These are phyloP conservation scores for Aspergillus japonicus DNA, from an alignment of 2,329 filamentous ascomycete species.

Conservation along the genomic window DNA sequence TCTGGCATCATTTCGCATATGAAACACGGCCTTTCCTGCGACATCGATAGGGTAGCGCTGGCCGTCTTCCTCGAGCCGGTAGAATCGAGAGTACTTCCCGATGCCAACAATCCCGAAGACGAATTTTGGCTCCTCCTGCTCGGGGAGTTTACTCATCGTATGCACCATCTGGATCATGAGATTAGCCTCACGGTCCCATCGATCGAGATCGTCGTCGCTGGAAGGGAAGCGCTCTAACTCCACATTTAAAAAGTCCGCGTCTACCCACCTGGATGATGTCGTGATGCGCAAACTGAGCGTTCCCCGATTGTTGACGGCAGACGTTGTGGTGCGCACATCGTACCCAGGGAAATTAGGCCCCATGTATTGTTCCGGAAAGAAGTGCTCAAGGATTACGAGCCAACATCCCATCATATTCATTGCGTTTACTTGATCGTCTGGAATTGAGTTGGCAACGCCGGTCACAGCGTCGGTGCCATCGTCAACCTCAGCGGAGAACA, in stretches of 20 bases:
- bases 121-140: not conserved
- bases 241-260: not conserved
- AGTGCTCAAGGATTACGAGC: too few species aligned
- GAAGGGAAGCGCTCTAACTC: not conserved
- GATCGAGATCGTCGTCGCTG: not conserved
- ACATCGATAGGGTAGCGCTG: not conserved
- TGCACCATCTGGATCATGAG: not conserved
- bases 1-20: not conserved
- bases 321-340: too few species aligned
- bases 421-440: too few species aligned
- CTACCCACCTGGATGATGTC: not conserved
- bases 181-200: not conserved
- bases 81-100: not conserved
- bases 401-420: too few species aligned
- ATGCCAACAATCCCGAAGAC: not conserved
- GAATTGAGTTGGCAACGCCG: too few species aligned
- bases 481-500: too few species aligned
- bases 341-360: too few species aligned
- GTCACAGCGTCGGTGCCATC: too few species aligned
- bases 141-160: not conserved
- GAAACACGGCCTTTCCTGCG: not conserved
- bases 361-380: too few species aligned
- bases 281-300: not conserved
- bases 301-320: not conserved
- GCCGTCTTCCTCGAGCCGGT: not conserved